Conservation (phyloP, 2,329 filamentous ascomycete genomes). For the Grosmannia huntii region DNA sequence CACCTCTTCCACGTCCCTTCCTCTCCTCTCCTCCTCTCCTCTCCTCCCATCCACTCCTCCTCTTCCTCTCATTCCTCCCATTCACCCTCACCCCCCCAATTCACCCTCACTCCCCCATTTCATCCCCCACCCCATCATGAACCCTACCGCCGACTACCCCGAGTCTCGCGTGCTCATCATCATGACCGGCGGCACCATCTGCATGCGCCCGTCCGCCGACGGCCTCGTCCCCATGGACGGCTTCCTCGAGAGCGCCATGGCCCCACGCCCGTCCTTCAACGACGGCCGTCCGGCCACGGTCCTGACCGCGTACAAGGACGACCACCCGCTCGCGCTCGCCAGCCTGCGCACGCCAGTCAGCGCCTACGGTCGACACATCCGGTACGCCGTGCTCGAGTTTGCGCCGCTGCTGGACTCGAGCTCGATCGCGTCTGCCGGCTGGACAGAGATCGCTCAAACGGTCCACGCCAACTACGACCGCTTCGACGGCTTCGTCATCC, state of each 20-base stretch:
- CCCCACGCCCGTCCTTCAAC: conserved; percentile 74
- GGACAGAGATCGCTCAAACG: conserved; percentile 72
- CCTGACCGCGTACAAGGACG: conserved; percentile 38
- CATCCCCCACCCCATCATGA: too few species aligned
- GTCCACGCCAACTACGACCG: conserved; percentile 74
- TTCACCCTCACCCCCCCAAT: too few species aligned
- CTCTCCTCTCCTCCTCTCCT: too few species aligned
- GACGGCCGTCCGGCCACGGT: conserved; percentile 46
- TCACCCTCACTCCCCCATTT: background rate
- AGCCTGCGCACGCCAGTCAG: conserved; percentile 70
- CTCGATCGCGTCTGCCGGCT: conserved; percentile 75
- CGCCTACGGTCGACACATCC: conserved; percentile 66
- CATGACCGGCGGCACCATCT: conserved; percentile 83
- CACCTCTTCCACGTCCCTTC: too few species aligned
- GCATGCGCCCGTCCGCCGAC: conserved; percentile 71
- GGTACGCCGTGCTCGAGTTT: conserved; percentile 79
- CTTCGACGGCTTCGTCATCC: conserved; percentile 82
- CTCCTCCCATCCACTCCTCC: background rate
- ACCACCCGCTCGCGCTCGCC: conserved; percentile 38
- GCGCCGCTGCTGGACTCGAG: conserved; percentile 75
- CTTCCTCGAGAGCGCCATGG: conserved; percentile 73
- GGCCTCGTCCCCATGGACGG: conserved; percentile 70
- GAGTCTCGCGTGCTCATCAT: conserved; percentile 80
- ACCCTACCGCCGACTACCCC: conserved; percentile 30
- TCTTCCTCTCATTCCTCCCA: background rate